These are phyloP conservation scores for Quercus berberidifolia DNA, from an alignment of 306 rosid genomes.

Conservation along the genomic window DNA sequence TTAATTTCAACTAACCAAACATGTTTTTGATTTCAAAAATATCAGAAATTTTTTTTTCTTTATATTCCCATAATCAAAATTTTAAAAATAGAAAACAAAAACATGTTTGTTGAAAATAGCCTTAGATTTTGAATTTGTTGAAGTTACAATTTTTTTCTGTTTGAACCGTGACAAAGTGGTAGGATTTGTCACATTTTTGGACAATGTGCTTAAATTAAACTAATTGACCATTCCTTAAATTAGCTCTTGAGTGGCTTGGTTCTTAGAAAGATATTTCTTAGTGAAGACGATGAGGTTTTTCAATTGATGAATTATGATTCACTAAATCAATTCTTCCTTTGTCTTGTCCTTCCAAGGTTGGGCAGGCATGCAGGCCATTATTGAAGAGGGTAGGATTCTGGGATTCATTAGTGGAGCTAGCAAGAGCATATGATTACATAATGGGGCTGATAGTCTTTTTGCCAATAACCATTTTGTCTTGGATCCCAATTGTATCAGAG, in stretches of 20 bases:
- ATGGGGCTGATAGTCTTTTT: too few species aligned
- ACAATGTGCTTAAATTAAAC: not conserved
- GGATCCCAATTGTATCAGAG: too few species aligned
- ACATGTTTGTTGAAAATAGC: too few species aligned
- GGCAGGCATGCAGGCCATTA: conserved; percentile 64
- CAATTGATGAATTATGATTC: not conserved
- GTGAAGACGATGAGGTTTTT: not conserved
- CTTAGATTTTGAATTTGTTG: not conserved
- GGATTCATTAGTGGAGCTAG: conserved; percentile 44
- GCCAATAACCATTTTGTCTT: too few species aligned
- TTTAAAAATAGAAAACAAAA: too few species aligned
- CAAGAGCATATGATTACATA: too few species aligned
- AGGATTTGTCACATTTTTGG: not conserved
- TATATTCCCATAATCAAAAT: too few species aligned
- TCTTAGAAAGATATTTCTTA: not conserved
- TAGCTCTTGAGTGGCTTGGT: not conserved
- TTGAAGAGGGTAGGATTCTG: conserved; percentile 61
- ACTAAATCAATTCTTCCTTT: not conserved
- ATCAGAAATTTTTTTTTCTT: too few species aligned
- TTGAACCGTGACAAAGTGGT: not conserved
- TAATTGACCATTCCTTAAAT: not conserved
- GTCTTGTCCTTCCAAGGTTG: conserved; percentile 42
- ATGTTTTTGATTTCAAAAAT: too few species aligned
- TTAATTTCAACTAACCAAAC: too few species aligned
- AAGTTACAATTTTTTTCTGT: not conserved